Conservation (phyloP, 345 rosid species). For the Gynandropsis gynandra region DNA sequence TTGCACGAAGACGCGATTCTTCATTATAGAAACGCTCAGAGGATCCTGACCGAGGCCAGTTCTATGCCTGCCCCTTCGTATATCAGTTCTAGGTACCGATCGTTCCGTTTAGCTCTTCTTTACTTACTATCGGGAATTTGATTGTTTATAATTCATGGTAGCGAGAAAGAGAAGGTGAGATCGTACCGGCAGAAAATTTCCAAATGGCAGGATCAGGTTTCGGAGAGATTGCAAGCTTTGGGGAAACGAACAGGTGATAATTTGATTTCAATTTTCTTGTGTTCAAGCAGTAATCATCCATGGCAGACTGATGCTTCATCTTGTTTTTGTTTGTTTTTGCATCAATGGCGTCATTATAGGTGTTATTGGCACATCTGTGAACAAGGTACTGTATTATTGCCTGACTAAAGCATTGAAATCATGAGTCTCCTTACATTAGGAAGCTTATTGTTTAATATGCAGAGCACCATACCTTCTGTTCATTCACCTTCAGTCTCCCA, state of each 20-base stretch:
- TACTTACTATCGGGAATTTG: neutral
- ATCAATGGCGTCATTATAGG: slow-evolving; percentile 34
- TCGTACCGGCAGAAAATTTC: slow-evolving; percentile 78
- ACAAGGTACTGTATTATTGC: slow-evolving; percentile 46
- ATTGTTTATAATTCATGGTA: slow-evolving; percentile 21
- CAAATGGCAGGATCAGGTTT: slow-evolving; percentile 82
- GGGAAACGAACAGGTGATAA: slow-evolving; percentile 50
- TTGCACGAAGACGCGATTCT: slow-evolving; percentile 51
- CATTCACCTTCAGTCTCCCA: slow-evolving; percentile 47
- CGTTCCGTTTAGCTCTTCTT: neutral
- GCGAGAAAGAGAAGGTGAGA: slow-evolving; percentile 80
- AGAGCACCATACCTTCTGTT: slow-evolving; percentile 44
- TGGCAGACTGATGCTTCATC: neutral
- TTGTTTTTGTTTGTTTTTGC: slow-evolving; percentile 8
- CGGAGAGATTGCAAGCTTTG: slow-evolving; percentile 71
- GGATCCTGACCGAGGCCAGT: slow-evolving; percentile 57
- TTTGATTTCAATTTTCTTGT: neutral
- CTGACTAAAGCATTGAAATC: neutral
- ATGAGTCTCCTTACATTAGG: neutral
- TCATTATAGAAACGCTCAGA: slow-evolving; percentile 73
- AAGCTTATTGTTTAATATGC: slow-evolving; percentile 23
- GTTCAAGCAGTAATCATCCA: too few relatives aligned
- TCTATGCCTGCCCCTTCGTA: slow-evolving; percentile 68
- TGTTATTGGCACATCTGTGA: slow-evolving; percentile 44
- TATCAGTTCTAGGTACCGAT: slow-evolving; percentile 48